Percentiles rank a stretch among this genome's conserved stretches.
Evolutionary conservation across 192 early-diverging fungal genomes (phyloP).

Genomic region (Backusella westeae): DNA sequence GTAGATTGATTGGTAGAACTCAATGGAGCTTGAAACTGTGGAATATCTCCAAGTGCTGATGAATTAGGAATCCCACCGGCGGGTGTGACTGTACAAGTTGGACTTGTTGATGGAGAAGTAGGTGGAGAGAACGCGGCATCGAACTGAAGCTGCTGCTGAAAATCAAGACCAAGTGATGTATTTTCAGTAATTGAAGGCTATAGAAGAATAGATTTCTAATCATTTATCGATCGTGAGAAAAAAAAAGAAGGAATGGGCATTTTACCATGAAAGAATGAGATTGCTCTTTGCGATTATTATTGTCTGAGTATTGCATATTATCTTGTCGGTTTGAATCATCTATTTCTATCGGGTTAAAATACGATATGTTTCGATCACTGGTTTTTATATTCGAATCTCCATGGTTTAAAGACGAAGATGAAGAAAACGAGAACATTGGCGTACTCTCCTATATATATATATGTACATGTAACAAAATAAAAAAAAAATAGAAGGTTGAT

Average conservation of each 20-base stretch:
- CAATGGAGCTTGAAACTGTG: slow-evolving; percentile 9
- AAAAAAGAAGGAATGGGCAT: neutral
- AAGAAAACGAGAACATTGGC: neutral
- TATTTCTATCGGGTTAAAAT: slow-evolving; percentile 9
- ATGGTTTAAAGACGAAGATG: neutral
- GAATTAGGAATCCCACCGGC: neutral
- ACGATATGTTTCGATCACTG: neutral
- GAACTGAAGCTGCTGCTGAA: neutral
- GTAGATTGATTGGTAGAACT: slow-evolving; percentile 5
- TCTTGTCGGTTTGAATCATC: neutral
- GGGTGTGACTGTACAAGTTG: neutral
- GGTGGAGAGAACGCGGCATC: neutral
- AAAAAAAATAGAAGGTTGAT: neutral
- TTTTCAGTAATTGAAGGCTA: slow-evolving; percentile 1
- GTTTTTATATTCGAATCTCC: neutral
- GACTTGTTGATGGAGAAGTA: neutral
- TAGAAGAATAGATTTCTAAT: slow-evolving; percentile 10
- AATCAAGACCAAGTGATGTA: neutral
- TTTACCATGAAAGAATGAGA: slow-evolving; percentile 1
- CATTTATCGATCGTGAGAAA: slow-evolving; percentile 16
- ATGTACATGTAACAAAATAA: neutral
- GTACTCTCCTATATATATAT: neutral
- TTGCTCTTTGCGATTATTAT: neutral
- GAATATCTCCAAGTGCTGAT: slow-evolving; percentile 2
- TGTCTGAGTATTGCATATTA: neutral